Evolutionary conservation across 495 filamentous ascomycete species (phyloP), one percentile per base, ranked within the genome.

Genomic region (Friedmanniomyces endolithicus): DNA sequence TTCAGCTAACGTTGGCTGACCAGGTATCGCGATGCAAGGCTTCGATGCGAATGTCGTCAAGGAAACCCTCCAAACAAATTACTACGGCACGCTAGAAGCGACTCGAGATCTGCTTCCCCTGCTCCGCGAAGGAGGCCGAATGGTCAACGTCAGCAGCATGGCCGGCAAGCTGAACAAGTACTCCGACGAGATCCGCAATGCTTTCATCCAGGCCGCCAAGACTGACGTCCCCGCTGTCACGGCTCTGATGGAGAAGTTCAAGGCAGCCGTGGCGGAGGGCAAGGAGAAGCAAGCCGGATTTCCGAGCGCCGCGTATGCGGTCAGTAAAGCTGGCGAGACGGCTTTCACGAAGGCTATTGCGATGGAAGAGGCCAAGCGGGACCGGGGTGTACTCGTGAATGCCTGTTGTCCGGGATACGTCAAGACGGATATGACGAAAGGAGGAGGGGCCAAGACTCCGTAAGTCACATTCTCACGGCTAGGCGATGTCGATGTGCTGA

Each of bases 371-470:
- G 59, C 45, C 50, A 57, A 50, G 57, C 62, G 58, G 48, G 65
- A 62, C 4, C 59, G 63, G 1, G 63, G 60, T 8, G 59, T 73
- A 12, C 56, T 76, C 57, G 61, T 78, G n/a, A 77, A 79, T 58
- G 64, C 65, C 17, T 78, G 74, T 58, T 78, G 75, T 68, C 76
- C 75, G 0, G 75, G 75, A 8, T 60, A 55, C 43, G 75, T 77
- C 20, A 64, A 64, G 35, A 78, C 75, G 43, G 75, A 78, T 61
- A 76, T 78, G 75, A 75, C 74, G 24, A 71, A 63, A 55, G 71
- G 72, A 0, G 58, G 58, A 11, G 73, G 73, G 11, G 23, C 48
- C 11, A 74, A 70, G 67, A 74, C 64, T 27, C 63, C 66, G 35
- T 41, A 6, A 41, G 37, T 41, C 12, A 6, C 3, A n/a, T 16